phyloP scores from a whole-genome alignment of 2,329 filamentous ascomycete genomes.

The Aspergillus clavatus region DNA sequence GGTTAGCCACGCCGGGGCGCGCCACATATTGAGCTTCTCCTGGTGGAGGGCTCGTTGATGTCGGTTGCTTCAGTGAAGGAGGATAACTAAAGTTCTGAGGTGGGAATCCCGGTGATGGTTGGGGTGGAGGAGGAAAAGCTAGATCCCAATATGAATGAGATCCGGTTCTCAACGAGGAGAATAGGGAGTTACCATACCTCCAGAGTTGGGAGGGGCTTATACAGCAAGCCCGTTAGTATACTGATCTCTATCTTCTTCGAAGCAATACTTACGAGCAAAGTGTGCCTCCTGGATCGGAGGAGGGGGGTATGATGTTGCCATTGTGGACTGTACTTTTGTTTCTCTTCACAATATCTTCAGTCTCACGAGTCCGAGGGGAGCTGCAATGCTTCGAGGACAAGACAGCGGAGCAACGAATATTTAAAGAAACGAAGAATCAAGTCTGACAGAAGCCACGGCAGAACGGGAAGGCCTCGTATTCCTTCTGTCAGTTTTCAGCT shows the following conservation, averaged over 20 bases:
- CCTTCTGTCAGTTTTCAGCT: background rate
- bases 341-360: background rate
- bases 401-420: background rate
- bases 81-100: conserved; percentile 21
- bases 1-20: conserved; percentile 1
- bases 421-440: background rate
- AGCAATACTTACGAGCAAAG: conserved; percentile 10
- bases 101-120: conserved; percentile 17
- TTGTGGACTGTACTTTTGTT: conserved; percentile 7
- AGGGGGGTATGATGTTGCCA: conserved; percentile 18
- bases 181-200: conserved; percentile 6
- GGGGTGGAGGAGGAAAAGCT: conserved; percentile 23
- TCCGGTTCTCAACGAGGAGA: background rate
- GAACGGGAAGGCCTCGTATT: background rate
- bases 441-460: no score
- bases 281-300: conserved; percentile 22
- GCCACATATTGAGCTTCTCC: conserved; percentile 10
- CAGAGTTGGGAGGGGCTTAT: conserved; percentile 10
- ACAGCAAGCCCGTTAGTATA: background rate
- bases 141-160: background rate
- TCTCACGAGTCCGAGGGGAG: conserved; percentile 4
- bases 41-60: conserved; percentile 14
- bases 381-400: conserved; percentile 4
- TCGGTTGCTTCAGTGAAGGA: conserved; percentile 22
- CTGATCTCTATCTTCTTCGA: background rate